A percentile compares a stretch with the other conserved stretches of the same genome.
Evolutionary conservation across 768 basidiomycete genomes (phyloP).

Genomic region (Rhizopogon vulgaris): DNA sequence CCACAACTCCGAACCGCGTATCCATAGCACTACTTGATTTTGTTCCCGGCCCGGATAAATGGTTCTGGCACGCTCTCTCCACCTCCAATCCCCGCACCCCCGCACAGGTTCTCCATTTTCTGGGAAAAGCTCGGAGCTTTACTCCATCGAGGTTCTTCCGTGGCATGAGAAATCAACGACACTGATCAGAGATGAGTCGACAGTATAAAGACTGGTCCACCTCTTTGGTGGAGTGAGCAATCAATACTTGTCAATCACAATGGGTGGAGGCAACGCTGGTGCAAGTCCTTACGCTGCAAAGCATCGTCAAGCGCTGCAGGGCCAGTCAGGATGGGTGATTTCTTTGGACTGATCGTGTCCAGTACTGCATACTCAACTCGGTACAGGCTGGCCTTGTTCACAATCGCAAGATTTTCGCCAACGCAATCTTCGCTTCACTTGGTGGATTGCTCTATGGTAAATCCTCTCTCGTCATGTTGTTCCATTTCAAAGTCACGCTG

Average conservation of each 20-base stretch:
- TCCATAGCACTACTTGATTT: too few relatives aligned
- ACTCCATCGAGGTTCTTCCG: not conserved
- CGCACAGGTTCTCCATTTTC: not conserved
- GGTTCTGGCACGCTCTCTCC: too few relatives aligned
- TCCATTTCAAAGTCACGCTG: not conserved
- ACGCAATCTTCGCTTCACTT: slow-evolving; percentile 73
- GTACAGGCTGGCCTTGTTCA: slow-evolving; percentile 51
- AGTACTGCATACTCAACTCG: not conserved
- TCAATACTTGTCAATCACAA: slow-evolving; percentile 13
- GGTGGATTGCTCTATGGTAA: slow-evolving; percentile 52
- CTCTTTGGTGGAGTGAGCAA: not conserved
- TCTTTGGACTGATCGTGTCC: slow-evolving; percentile 1
- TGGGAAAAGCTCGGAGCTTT: not conserved
- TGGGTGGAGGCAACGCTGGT: slow-evolving; percentile 40
- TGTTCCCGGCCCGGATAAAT: not conserved
- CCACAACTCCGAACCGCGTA: too few relatives aligned
- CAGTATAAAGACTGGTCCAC: not conserved
- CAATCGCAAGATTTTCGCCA: slow-evolving; percentile 58
- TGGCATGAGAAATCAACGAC: not conserved
- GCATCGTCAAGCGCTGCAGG: slow-evolving; percentile 51
- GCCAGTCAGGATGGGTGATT: slow-evolving; percentile 62
- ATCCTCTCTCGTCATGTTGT: slow-evolving; percentile 18
- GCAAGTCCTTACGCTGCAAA: slow-evolving; percentile 28
- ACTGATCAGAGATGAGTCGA: not conserved
- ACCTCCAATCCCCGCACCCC: not conserved